Evolutionary conservation across 768 basidiomycete genomes (phyloP), one percentile per base, ranked within the genome.

Genomic region (Amanita subjunquillea): DNA sequence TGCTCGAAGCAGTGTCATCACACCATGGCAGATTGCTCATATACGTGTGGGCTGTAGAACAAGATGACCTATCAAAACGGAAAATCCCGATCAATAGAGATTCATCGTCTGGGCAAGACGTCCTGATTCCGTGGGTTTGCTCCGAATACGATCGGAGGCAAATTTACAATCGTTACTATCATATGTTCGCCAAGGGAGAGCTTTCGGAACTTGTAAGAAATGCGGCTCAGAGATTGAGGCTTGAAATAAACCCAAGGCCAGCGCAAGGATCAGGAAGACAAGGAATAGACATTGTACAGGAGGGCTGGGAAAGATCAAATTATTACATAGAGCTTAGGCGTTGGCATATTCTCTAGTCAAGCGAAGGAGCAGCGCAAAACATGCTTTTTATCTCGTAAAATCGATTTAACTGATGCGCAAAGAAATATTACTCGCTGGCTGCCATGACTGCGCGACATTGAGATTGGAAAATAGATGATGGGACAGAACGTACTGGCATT

Each of bases 21-120:
- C 49, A 58, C 2, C 82, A 88, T 57, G 91, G 92, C 7, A 83
- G 91, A 8, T 69, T 91, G 38, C 70, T 99, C 51, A 85, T 98
- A 56, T 96, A 96, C 58, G 96, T 98, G 32, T 99, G 96, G 96
- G 93, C 95, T 1, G 78, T 87, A 55, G 92, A 97, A 60, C 96
- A 99, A 69, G 91, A 95, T 54, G 77, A 79, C 27, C 67, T 82
- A 6, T 93, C 91, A 2, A 93, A 88, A 63, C 78, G 93, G 32
- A 70, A 65, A 54, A 81, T 95, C 32, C 68, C 74, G 2, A 58
- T 58, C 6, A 62, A 65, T 6, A 59, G 69, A 25, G 60, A 61
- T 12, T 55, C 51, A n/a, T 57, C 59, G 3, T 54, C 59, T 29
- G 89, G 85, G 25, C 79, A 79, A 60, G 92, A 96, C 63, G 91